A percentile compares a stretch with the other conserved stretches of the same genome.
Conservation (phyloP, 306 rosid species). For the Echinosophora koreensis region DNA sequence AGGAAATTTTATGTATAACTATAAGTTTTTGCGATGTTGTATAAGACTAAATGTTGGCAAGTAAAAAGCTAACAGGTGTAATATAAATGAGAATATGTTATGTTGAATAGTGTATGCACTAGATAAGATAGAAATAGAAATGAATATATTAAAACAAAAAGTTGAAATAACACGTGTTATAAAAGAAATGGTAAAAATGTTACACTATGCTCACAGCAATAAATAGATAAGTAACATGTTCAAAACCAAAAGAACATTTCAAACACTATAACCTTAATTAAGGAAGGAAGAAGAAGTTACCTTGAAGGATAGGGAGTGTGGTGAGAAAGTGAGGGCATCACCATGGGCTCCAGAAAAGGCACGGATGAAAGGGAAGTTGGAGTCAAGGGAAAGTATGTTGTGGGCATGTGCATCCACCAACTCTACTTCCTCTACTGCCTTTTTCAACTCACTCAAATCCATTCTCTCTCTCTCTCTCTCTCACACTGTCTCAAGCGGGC, state of each 20-base stretch:
- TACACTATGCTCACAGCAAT: too few species aligned
- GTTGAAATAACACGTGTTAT: neutral
- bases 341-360: constrained; percentile 81
- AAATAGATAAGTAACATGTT: neutral
- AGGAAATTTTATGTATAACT: too few species aligned
- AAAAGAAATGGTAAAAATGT: too few species aligned
- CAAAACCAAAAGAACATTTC: neutral
- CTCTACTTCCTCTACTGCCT: constrained; percentile 69
- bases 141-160: too few species aligned
- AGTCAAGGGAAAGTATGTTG: constrained; percentile 72
- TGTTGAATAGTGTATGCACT: too few species aligned
- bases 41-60: too few species aligned
- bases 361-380: constrained; percentile 65
- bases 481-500: neutral
- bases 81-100: too few species aligned
- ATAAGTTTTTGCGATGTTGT: too few species aligned
- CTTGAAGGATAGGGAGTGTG: constrained; percentile 80
- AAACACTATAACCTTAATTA: neutral
- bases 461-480: constrained; percentile 37
- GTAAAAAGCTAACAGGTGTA: too few species aligned
- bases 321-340: constrained; percentile 63
- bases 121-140: too few species aligned
- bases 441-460: constrained; percentile 73
- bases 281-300: constrained; percentile 37
- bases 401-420: constrained; percentile 91